Base-by-base conservation (phyloP, 495 filamentous ascomycete species). In the Penicillium verhagenii region DNA sequence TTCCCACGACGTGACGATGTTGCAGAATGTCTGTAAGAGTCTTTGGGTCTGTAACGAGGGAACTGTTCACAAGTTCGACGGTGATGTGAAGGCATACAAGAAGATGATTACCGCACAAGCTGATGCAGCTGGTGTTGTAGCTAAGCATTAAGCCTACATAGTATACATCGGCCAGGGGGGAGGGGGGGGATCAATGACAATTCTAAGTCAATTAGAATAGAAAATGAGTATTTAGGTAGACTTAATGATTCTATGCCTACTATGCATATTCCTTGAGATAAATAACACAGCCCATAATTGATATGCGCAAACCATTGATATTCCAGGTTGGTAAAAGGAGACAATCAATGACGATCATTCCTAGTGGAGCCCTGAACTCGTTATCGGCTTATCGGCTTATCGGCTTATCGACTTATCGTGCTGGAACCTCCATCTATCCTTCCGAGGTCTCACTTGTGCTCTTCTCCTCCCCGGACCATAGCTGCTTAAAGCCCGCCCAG, bases 1-100 rank as follows among this genome's bases (percentile, higher is more conserved):
- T 37, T 94, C 89, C 53, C 94, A 99, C 85, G 94, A 99, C 69
- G 95, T 99, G 31, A 97, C 95, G 0, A 97, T 97, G 93, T 70
- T 97, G 65, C 91, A 94, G 77, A 96, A 87, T 54, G 94, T 99
- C 16, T 99, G 94, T 69, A 91, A 77, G 26, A 92, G 84, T 64
- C 73, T 99, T 61, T 99, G 94, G 94, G 93, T 99, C 52, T 99
- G 94, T 65, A 94, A 99, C 69, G 77, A 86, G 57, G 95, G 94
- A 14, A 94, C 86, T 5, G 91, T 99, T n/a, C 90, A 94, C 82
- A 90, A 94, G 73, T 99, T 99, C 71, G 84, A 87, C 50, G 94
- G 94, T 24, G 91, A 93, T 69, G 91, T 99, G 23, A 88, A 94
- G 74, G 91, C 91, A 33, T 99, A 99, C 75, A 99, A 99, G 86